These are phyloP conservation scores for Cutaneotrichosporon cyanovorans DNA, from an alignment of 1,284 basidiomycete genomes.

Conservation along the genomic window DNA sequence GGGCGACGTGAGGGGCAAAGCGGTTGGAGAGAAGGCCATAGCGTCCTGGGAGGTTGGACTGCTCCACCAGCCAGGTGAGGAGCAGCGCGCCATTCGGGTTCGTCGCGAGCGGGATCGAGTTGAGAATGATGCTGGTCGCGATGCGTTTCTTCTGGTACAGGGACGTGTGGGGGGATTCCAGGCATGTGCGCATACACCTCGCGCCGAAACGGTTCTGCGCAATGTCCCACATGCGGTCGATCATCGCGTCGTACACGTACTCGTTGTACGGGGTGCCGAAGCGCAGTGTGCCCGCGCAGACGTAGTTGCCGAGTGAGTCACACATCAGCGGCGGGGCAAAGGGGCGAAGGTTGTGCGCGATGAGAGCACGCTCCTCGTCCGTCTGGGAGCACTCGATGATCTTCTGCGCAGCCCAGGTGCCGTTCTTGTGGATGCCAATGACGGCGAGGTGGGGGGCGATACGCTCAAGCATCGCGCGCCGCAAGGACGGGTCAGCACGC, in stretches of 20 bases:
- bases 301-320: slow-evolving; percentile 97
- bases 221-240: slow-evolving; percentile 96
- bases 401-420: slow-evolving; percentile 99
- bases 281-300: slow-evolving; percentile 74
- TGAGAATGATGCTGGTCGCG: slow-evolving; percentile 87
- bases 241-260: slow-evolving; percentile 97
- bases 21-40: slow-evolving; percentile 88
- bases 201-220: slow-evolving; percentile 90
- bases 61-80: slow-evolving; percentile 93
- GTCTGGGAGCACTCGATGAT: slow-evolving; percentile 91
- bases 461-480: slow-evolving; percentile 85
- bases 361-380: slow-evolving; percentile 77
- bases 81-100: slow-evolving; percentile 94
- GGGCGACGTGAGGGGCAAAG: slow-evolving; percentile 89
- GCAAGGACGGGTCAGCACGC: slow-evolving; percentile 66
- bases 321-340: slow-evolving; percentile 90
- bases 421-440: slow-evolving; percentile 99
- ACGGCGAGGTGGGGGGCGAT: slow-evolving; percentile 90
- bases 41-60: slow-evolving; percentile 82
- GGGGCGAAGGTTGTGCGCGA: slow-evolving; percentile 77
- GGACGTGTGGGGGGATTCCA: slow-evolving; percentile 80
- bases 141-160: slow-evolving; percentile 87
- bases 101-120: slow-evolving; percentile 94
- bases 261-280: slow-evolving; percentile 84
- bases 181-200: slow-evolving; percentile 91